Conservation (phyloP, 2,329 filamentous ascomycete species). For the Fusarium nanum region DNA sequence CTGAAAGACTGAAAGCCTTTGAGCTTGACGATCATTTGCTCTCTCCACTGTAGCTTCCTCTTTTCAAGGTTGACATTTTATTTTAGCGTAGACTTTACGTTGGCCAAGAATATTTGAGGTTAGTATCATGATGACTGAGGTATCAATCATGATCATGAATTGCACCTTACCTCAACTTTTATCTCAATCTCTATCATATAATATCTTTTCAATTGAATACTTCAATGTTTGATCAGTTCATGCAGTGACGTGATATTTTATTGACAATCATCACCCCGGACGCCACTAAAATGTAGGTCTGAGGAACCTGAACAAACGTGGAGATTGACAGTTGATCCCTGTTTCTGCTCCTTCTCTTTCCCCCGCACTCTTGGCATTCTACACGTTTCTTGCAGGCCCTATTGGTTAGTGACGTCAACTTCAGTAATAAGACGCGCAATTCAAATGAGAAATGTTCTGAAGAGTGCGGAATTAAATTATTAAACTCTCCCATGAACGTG, state of each 20-base stretch:
- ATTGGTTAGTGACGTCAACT: slow-evolving; percentile 43
- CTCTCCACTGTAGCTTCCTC: background rate
- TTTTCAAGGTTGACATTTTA: slow-evolving; percentile 10
- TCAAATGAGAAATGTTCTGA: background rate
- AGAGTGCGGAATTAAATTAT: slow-evolving; percentile 22
- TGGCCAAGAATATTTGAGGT: slow-evolving; percentile 10
- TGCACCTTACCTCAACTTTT: background rate
- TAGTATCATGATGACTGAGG: slow-evolving; percentile 15
- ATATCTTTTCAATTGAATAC: background rate
- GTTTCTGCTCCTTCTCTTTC: slow-evolving; percentile 8
- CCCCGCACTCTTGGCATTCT: slow-evolving; percentile 40
- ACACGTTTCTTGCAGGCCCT: slow-evolving; percentile 23
- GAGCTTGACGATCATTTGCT: slow-evolving; percentile 31
- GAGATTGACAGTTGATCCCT: slow-evolving; percentile 32
- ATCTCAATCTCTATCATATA: background rate
- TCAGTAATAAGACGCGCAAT: background rate
- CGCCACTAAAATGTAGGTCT: slow-evolving; percentile 18
- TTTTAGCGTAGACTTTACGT: background rate
- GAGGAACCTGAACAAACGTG: slow-evolving; percentile 26
- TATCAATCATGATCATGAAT: background rate
- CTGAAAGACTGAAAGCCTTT: slow-evolving; percentile 1
- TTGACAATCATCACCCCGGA: slow-evolving; percentile 7
- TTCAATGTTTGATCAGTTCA: background rate
- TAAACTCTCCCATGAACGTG: slow-evolving; percentile 17
- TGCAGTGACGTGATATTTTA: slow-evolving; percentile 31